Evolutionary conservation across 345 rosid species (phyloP).

Genomic region (Eucalyptus curtisii): DNA sequence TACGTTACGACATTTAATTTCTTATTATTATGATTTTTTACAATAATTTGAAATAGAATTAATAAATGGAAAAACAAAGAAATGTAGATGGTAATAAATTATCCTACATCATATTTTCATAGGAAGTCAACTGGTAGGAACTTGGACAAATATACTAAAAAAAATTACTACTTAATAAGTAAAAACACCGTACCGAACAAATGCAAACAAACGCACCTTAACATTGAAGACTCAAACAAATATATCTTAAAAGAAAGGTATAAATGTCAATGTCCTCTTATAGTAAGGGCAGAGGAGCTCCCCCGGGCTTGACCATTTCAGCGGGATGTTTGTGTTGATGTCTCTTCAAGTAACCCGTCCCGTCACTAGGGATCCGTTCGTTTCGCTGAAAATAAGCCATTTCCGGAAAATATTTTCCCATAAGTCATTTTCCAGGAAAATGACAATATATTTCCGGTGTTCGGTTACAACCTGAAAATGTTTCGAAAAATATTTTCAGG

Average conservation of each 20-base stretch:
- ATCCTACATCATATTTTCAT: neutral
- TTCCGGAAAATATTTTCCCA: too few species aligned
- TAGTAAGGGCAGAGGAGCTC: neutral
- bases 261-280: neutral
- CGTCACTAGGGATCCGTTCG: too few species aligned
- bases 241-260: neutral
- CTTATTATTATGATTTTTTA: neutral
- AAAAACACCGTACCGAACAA: neutral
- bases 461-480: too few species aligned
- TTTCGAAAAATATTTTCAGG: too few species aligned
- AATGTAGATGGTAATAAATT: neutral
- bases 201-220: neutral
- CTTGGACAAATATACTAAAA: neutral
- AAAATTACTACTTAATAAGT: neutral
- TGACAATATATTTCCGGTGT: too few species aligned
- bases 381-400: too few species aligned
- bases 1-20: fast-evolving
- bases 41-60: too few species aligned
- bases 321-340: neutral
- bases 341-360: neutral
- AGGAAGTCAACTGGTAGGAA: neutral
- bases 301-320: neutral
- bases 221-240: neutral
- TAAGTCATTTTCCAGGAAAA: too few species aligned
- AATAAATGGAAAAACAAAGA: neutral